Conservation (phyloP, 352 stramenopile genomes). For the Globisporangium orthogonon region DNA sequence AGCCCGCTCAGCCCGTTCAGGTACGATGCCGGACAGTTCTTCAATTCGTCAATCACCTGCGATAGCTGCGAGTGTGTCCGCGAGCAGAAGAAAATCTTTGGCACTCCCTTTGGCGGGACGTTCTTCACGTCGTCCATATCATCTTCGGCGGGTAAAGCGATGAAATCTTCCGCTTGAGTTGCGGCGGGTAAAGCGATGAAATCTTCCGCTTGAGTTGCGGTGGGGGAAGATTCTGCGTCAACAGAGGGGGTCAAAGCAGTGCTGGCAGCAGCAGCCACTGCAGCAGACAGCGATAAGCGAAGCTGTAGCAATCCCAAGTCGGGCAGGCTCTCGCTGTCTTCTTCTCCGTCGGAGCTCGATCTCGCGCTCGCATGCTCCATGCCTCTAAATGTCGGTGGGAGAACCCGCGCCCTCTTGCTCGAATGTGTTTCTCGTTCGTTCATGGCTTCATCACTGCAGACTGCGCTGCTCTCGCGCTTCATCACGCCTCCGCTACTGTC, state of each 20-base stretch:
- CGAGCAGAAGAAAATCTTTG: conserved; percentile 85
- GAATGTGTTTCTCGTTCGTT: background rate
- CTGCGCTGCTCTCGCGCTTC: background rate
- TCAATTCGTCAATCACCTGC: conserved; percentile 78
- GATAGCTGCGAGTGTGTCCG: conserved; percentile 82
- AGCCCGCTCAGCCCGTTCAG: conserved; percentile 27
- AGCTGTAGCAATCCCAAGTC: conserved; percentile 12
- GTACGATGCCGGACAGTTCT: conserved; percentile 65
- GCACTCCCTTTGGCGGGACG: conserved; percentile 11
- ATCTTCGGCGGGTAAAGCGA: background rate
- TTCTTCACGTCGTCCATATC: background rate
- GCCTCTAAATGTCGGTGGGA: background rate
- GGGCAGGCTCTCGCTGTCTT: conserved; percentile 3
- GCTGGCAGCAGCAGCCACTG: conserved; percentile 12
- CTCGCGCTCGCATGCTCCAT: background rate
- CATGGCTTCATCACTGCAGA: conserved; percentile 6
- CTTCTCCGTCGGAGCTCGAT: background rate
- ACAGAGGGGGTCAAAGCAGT: no score
- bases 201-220: conserved; percentile 4
- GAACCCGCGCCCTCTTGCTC: background rate
- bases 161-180: conserved; percentile 18
- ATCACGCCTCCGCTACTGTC: conserved; percentile 25
- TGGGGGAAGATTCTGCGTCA: no score
- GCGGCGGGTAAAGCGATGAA: conserved; percentile 12
- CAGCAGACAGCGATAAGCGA: conserved; percentile 15